These are phyloP conservation scores for Pontederia crassipes DNA, from an alignment of 176 grass and related monocot genomes.

Conservation along the genomic window DNA sequence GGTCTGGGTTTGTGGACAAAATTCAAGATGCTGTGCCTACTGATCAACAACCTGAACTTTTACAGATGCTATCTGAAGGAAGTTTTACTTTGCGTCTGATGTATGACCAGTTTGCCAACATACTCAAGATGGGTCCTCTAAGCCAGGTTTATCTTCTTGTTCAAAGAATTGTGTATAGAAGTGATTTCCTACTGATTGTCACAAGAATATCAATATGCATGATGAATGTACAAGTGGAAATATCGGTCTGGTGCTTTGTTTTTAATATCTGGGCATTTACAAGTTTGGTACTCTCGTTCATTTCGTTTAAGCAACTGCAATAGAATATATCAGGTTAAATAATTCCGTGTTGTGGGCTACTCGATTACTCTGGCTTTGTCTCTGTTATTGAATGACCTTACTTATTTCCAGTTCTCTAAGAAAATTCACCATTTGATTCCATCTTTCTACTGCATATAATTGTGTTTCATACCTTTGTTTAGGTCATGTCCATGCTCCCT, in stretches of 20 bases:
- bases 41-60: constrained; percentile 86
- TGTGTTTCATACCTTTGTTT: not conserved
- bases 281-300: too few relatives aligned
- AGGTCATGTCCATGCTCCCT: constrained; percentile 97
- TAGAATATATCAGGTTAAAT: not conserved
- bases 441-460: too few relatives aligned
- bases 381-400: too few relatives aligned
- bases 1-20: constrained; percentile 91
- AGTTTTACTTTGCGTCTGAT: constrained; percentile 86
- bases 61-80: constrained; percentile 84
- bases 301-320: too few relatives aligned
- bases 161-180: not conserved
- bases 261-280: too few relatives aligned
- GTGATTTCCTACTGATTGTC: too few relatives aligned
- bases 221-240: too few relatives aligned
- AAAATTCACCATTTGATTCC: too few relatives aligned
- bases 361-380: not conserved
- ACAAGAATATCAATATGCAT: too few relatives aligned
- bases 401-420: too few relatives aligned
- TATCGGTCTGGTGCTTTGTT: too few relatives aligned
- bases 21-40: constrained; percentile 85
- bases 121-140: constrained; percentile 92
- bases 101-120: constrained; percentile 85
- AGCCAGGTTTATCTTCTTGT: constrained; percentile 45
- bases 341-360: not conserved